Percentiles rank a stretch among this genome's conserved stretches.
Conservation (phyloP, 371 early-diverging fungal genomes). For the Mortierella sp. region DNA sequence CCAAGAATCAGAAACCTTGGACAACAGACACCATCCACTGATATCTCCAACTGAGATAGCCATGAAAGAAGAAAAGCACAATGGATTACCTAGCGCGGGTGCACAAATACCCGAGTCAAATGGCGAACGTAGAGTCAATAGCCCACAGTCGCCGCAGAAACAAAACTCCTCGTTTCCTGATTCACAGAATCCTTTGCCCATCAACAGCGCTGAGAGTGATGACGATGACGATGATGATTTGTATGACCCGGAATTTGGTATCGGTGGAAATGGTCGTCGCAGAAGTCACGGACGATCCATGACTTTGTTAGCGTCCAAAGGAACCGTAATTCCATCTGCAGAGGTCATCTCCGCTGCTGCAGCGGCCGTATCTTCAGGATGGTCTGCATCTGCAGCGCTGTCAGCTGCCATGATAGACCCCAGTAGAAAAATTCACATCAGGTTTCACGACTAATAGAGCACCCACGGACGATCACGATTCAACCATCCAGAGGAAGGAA, state of each 20-base stretch:
- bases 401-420: constrained; percentile 26
- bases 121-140: too few species aligned
- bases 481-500: too few species aligned
- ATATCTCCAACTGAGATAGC: too few species aligned
- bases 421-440: constrained; percentile 10
- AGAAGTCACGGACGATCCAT: background rate
- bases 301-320: background rate
- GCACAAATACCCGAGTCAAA: too few species aligned
- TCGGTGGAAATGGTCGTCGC: constrained; percentile 29
- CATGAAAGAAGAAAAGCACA: too few species aligned
- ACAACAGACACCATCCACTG: too few species aligned
- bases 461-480: too few species aligned
- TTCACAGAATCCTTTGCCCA: too few species aligned
- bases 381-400: constrained; percentile 24
- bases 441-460: background rate
- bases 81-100: too few species aligned
- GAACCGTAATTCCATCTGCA: constrained; percentile 10
- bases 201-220: background rate
- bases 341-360: constrained; percentile 30
- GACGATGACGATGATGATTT: constrained; percentile 33
- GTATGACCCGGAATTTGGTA: constrained; percentile 42
- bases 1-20: too few species aligned
- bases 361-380: constrained; percentile 17
- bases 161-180: too few species aligned
- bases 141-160: too few species aligned